These are phyloP conservation scores for Stevia rebaudiana DNA, from an alignment of 140 eudicot species.

Conservation along the genomic window DNA sequence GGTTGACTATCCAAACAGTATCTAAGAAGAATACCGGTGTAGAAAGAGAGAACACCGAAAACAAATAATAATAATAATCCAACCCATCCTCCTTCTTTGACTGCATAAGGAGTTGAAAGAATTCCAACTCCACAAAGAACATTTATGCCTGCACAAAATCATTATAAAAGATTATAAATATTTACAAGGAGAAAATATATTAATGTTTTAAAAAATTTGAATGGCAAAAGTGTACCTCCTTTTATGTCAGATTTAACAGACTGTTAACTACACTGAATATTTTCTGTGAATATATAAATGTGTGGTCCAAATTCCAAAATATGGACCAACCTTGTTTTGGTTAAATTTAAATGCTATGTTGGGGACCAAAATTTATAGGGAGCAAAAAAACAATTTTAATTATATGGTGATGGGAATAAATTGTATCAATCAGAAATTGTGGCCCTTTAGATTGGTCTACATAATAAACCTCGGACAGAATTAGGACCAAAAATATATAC, in stretches of 20 bases:
- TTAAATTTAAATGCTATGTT: not conserved
- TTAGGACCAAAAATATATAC: not conserved
- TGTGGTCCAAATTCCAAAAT: not conserved
- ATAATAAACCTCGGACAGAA: not conserved
- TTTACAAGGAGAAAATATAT: not conserved
- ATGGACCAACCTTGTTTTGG: not conserved
- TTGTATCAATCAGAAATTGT: not conserved
- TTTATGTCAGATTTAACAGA: not conserved
- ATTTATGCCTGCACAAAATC: slow-evolving; percentile 55
- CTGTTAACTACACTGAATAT: not conserved
- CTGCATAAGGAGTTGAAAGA: slow-evolving; percentile 89
- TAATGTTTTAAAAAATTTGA: not conserved
- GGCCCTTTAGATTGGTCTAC: not conserved
- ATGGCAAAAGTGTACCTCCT: not conserved
- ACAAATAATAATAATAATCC: slow-evolving; percentile 58
- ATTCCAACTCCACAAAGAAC: slow-evolving; percentile 97
- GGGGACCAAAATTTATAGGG: not conserved
- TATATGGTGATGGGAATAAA: not conserved
- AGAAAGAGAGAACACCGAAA: slow-evolving; percentile 67
- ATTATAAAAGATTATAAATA: not conserved
- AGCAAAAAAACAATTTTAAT: not conserved
- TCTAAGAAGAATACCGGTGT: slow-evolving; percentile 87
- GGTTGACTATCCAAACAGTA: slow-evolving; percentile 88
- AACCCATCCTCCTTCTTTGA: slow-evolving; percentile 88
- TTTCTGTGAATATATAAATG: not conserved